These are phyloP conservation scores for Podila horticola DNA, from an alignment of 192 early-diverging fungal species.

Conservation along the genomic window DNA sequence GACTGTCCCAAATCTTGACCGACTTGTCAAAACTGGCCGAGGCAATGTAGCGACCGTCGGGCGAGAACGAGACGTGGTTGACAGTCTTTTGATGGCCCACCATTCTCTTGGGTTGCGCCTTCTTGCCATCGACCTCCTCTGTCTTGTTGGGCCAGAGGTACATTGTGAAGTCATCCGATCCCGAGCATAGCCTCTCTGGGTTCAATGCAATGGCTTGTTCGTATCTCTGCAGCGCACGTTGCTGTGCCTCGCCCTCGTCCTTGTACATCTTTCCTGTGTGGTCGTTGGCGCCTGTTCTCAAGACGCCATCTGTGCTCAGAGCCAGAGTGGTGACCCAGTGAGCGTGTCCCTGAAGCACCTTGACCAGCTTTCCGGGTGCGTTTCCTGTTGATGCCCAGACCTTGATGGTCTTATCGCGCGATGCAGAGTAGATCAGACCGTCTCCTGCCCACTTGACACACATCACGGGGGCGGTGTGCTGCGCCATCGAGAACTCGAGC, in stretches of 20 bases:
- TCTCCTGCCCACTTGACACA: slow-evolving; percentile 98
- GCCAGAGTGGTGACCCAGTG: slow-evolving; percentile 98
- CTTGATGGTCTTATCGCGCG: slow-evolving; percentile 95
- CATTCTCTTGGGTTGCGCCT: slow-evolving; percentile 79
- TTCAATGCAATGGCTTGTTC: slow-evolving; percentile 69
- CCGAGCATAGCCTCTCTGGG: slow-evolving; percentile 87
- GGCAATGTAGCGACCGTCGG: slow-evolving; percentile 89
- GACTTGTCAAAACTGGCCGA: slow-evolving; percentile 97
- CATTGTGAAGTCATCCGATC: slow-evolving; percentile 98
- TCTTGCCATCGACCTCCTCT: slow-evolving; percentile 76
- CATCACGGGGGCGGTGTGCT: slow-evolving; percentile 94
- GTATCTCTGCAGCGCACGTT: slow-evolving; percentile 83
- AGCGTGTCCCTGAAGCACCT: slow-evolving; percentile 89
- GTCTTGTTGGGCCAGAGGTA: slow-evolving; percentile 81
- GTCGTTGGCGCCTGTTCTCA: slow-evolving; percentile 92
- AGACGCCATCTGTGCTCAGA: slow-evolving; percentile 88
- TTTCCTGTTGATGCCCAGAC: slow-evolving; percentile 82
- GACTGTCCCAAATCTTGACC: slow-evolving; percentile 97
- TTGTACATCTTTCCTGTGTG: slow-evolving; percentile 75
- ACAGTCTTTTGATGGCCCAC: slow-evolving; percentile 97
- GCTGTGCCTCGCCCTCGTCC: slow-evolving; percentile 74
- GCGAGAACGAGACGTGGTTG: slow-evolving; percentile 94
- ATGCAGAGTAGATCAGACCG: slow-evolving; percentile 91
- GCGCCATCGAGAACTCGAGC: slow-evolving; percentile 79
- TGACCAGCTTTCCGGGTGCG: slow-evolving; percentile 80